phyloP scores from a whole-genome alignment of 2,329 filamentous ascomycete genomes.

The Fusarium albidum region DNA sequence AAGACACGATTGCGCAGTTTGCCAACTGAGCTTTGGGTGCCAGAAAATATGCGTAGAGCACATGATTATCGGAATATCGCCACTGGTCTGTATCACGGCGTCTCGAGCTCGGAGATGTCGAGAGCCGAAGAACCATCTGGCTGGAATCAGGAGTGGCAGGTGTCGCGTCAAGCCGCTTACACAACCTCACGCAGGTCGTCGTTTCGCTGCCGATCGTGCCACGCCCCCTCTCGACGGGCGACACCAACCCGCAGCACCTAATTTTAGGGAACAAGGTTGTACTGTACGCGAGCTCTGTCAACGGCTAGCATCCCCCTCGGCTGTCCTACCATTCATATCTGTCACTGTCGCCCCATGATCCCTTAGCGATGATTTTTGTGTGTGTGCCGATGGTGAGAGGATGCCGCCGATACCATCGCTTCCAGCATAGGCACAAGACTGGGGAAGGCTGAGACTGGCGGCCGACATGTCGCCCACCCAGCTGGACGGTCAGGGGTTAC shows the following conservation, averaged over 20 bases:
- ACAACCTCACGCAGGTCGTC: conserved; percentile 31
- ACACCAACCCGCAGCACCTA: conserved; percentile 25
- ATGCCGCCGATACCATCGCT: conserved; percentile 9
- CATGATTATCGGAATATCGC: conserved; percentile 8
- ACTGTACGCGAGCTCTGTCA: conserved; percentile 25
- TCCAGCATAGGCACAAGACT: conserved; percentile 7
- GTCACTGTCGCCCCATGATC: conserved; percentile 14
- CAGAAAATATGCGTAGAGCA: no score
- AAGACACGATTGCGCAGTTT: not conserved
- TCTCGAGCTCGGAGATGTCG: conserved; percentile 19
- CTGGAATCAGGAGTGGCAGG: conserved; percentile 26
- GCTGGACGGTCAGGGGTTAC: conserved; percentile 24
- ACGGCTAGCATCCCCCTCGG: conserved; percentile 17
- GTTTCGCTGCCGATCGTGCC: conserved; percentile 31
- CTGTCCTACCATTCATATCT: conserved; percentile 23
- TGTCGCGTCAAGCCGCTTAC: conserved; percentile 34
- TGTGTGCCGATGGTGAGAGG: not conserved
- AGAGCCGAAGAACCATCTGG: conserved; percentile 28
- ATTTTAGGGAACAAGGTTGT: conserved; percentile 24
- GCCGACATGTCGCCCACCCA: conserved; percentile 5
- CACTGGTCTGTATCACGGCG: conserved; percentile 11
- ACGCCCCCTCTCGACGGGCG: conserved; percentile 22
- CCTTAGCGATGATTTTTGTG: not conserved
- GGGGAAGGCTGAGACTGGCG: conserved; percentile 14
- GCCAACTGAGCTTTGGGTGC: no score